Evolutionary conservation across 768 basidiomycete species (phyloP).

Genomic region (Termitomyces sp.): DNA sequence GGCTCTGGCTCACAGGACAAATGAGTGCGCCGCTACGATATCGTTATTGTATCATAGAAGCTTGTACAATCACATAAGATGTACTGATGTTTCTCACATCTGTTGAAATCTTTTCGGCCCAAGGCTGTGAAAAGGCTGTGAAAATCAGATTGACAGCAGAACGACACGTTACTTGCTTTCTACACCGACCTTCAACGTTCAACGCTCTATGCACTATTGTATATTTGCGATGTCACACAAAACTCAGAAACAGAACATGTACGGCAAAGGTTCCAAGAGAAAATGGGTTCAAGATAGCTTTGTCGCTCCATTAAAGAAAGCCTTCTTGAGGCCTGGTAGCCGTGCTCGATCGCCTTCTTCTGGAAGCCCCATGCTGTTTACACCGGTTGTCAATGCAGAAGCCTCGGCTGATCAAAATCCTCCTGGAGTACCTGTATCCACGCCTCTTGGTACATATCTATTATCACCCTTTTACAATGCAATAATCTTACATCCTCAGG

Average conservation of each 20-base stretch:
- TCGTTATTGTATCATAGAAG: too few species aligned
- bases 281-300: neutral
- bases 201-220: neutral
- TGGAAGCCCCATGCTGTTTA: neutral
- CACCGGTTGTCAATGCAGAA: neutral
- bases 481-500: neutral
- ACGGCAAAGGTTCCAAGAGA: neutral
- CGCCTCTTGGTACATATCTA: neutral
- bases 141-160: too few species aligned
- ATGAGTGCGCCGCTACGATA: too few species aligned
- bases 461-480: neutral
- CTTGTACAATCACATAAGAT: too few species aligned
- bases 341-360: neutral
- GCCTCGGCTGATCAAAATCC: neutral
- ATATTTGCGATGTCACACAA: neutral
- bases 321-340: neutral
- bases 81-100: too few species aligned
- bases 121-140: too few species aligned
- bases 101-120: too few species aligned
- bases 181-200: too few species aligned
- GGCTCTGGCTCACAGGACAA: too few species aligned
- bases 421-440: neutral
- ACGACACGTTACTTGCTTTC: neutral
- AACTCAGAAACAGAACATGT: neutral
- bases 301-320: neutral